Conservation (phyloP, 805 yeast genomes). For the Ogataea pini region DNA sequence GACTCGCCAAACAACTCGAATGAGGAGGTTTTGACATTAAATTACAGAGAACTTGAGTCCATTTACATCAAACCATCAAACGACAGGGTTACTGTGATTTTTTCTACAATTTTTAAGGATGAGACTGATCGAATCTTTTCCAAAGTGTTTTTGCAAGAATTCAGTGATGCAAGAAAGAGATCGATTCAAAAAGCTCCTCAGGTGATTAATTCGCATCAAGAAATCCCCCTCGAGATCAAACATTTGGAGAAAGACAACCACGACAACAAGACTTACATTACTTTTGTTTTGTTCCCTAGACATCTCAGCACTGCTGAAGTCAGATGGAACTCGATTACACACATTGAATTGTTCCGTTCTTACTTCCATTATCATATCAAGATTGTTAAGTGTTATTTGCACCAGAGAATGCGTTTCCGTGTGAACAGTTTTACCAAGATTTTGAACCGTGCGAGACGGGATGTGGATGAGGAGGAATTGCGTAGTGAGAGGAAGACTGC, state of each 20-base stretch:
- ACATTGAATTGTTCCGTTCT: constrained; percentile 88
- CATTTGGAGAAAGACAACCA: constrained; percentile 41
- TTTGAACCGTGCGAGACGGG: constrained; percentile 95
- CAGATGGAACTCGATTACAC: constrained; percentile 85
- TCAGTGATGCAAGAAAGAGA: constrained; percentile 93
- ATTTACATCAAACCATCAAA: constrained; percentile 88
- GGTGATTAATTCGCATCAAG: constrained; percentile 84
- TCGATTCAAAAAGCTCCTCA: constrained; percentile 98
- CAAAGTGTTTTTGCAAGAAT: constrained; percentile 87
- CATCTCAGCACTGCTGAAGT: constrained; percentile 62
- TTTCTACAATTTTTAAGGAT: constrained; percentile 92
- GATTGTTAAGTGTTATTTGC: constrained; percentile 97
- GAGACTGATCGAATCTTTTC: constrained; percentile 94
- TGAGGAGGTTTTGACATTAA: constrained; percentile 64
- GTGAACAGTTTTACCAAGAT: constrained; percentile 93
- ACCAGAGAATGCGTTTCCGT: constrained; percentile 95
- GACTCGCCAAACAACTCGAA: constrained; percentile 40
- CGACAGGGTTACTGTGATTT: constrained; percentile 95
- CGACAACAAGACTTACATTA: constrained; percentile 46
- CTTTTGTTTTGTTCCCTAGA: constrained; percentile 79
- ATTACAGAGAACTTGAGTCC: constrained; percentile 91
- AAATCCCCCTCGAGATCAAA: constrained; percentile 88
- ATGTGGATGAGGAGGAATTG: constrained; percentile 69
- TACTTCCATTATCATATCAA: constrained; percentile 98
- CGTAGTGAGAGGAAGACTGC: constrained; percentile 61